Base-by-base conservation (phyloP, 2,329 filamentous ascomycete species). In the Lachnellula arida region DNA sequence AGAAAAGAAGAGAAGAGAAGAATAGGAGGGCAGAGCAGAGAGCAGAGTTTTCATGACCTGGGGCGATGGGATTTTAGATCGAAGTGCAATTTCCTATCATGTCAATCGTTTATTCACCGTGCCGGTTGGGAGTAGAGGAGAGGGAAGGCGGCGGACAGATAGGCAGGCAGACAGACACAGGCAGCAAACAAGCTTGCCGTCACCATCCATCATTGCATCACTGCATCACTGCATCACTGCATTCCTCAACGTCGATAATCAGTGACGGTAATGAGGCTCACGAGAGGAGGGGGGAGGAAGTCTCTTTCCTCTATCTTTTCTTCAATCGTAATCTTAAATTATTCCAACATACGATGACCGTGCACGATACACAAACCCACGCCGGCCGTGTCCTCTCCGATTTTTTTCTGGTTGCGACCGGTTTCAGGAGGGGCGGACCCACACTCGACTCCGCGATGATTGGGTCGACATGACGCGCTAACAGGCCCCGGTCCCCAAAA, bases 381-480 rank as follows among this genome's bases (percentile, higher is more conserved):
- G 17, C 17, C 28, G 25, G 25, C 12, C 25, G 25, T 25, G 28
- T 49, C 47, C 37, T 11, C 47, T 39, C 34, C 34, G 37, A 15
- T 37, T 49, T 37, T 14, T 32, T 34, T 7, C 15, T 17, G 12
- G 40, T 17, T 22, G 40, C 40, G 40, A 15, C 47, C 32, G 47
- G 47, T 49, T 49, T 49, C 47, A 49, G 47, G n/a, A n/a, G 47
- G 47, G 47, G 47, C 47, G 8, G 14, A 34, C 22, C 47, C 17
- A 34, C 17, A 19, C 4, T n/a, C 40, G 4, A 7, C 19, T 11
- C 5, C 32, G 28, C n/a, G 23, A 5, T 49, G 28, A 49, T 49
- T 49, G 47, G 47, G 9, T 37, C n/a, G 8, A n/a, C 4, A 5
- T 6, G 12, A 4, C 47, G 47, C 25, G 25, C 28, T 35, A 35